Evolutionary conservation across 108 stramenopile species (phyloP).

Genomic region (Nitzschia putrida): DNA sequence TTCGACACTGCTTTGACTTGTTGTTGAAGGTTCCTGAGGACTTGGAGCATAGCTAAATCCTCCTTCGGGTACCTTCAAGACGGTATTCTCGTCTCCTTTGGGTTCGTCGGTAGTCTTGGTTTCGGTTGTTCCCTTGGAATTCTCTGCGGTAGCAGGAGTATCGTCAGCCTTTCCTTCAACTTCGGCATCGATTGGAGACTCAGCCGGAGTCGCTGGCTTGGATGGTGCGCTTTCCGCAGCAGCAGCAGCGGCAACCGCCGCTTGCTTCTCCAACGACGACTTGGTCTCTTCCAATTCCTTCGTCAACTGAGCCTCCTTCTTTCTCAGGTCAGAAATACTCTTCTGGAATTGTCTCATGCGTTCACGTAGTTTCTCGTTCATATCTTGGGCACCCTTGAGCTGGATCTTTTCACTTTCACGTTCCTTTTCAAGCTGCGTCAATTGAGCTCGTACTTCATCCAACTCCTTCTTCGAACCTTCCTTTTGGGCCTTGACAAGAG

Average conservation of each 20-base stretch:
- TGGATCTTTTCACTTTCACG: conserved; percentile 42
- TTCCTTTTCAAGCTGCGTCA: conserved; percentile 37
- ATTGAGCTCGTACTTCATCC: conserved; percentile 42
- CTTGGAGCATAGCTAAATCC: conserved; percentile 72
- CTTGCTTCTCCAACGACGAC: conserved; percentile 11
- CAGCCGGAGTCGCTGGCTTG: background rate
- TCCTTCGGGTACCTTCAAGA: conserved; percentile 49
- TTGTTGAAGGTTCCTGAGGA: background rate
- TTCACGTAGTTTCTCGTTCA: conserved; percentile 56
- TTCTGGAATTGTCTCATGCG: conserved; percentile 51
- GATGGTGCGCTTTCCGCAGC: conserved; percentile 7
- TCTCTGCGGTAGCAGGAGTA: background rate
- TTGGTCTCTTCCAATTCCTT: conserved; percentile 29
- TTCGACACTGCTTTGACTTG: background rate
- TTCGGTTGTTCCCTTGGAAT: background rate
- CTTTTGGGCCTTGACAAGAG: conserved; percentile 26
- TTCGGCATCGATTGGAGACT: background rate
- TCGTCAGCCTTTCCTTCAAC: background rate
- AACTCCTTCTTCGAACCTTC: conserved; percentile 31
- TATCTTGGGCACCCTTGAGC: conserved; percentile 47
- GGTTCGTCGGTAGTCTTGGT: conserved; percentile 5
- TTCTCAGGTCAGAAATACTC: conserved; percentile 35
- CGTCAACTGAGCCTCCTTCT: conserved; percentile 30
- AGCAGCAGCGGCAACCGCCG: conserved; percentile 6
- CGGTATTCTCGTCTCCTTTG: conserved; percentile 9